These are phyloP conservation scores for Cercophora scortea DNA, from an alignment of 495 filamentous ascomycete genomes.

Conservation along the genomic window DNA sequence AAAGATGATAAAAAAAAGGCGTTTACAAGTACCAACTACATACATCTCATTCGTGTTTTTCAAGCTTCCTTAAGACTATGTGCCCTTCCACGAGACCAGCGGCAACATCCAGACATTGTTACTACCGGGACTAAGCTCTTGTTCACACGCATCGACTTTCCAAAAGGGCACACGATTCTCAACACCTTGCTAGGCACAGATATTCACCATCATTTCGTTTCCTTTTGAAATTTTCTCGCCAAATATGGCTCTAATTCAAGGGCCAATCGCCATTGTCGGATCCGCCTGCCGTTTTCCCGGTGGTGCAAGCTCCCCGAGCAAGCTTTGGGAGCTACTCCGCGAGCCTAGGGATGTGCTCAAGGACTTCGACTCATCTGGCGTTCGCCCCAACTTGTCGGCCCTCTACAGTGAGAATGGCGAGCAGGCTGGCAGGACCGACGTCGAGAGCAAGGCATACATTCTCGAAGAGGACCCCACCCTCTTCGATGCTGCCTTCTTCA, in stretches of 20 bases:
- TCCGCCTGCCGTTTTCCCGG: neutral
- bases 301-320: neutral
- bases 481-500: conserved; percentile 47
- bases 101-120: neutral
- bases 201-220: no score
- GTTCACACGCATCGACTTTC: neutral
- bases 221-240: neutral
- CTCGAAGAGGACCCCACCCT: conserved; percentile 22
- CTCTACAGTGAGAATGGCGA: neutral
- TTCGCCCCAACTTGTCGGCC: neutral
- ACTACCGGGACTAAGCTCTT: neutral
- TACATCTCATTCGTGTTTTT: no score
- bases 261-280: neutral
- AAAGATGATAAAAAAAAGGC: no score
- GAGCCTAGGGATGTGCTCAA: neutral
- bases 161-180: neutral
- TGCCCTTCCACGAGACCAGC: no score
- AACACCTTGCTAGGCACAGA: no score
- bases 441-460: conserved; percentile 56
- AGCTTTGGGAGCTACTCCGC: neutral
- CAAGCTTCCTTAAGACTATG: no score
- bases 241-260: neutral
- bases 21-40: no score
- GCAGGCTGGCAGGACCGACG: neutral
- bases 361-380: neutral